Percentiles rank a stretch among this genome's conserved stretches.
phyloP scores from a whole-genome alignment of 208 protist species.

The Trypanosoma lewisi region DNA sequence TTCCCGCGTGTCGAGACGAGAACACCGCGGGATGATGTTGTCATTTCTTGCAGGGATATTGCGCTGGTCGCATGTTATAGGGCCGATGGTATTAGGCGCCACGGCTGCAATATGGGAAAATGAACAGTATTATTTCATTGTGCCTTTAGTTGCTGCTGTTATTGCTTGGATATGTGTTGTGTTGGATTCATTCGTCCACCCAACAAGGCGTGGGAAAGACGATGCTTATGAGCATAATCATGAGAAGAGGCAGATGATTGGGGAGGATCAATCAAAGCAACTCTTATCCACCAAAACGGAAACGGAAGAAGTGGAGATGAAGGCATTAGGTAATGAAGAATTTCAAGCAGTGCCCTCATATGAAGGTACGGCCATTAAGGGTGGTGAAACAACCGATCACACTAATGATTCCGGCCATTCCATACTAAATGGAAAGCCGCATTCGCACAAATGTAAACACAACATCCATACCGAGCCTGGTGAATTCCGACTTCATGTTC shows the following conservation, averaged over 20 bases:
- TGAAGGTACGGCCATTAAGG: background rate
- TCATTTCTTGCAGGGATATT: conserved; percentile 71
- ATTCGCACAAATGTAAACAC: background rate
- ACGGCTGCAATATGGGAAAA: conserved; percentile 43
- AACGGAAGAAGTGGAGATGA: background rate
- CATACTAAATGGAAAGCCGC: background rate
- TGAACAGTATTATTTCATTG: conserved; percentile 50
- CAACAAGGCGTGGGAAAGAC: background rate
- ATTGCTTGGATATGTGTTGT: conserved; percentile 38
- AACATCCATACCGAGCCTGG: background rate
- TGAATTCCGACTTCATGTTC: background rate
- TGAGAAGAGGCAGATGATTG: background rate
- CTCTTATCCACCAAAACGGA: background rate
- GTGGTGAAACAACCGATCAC: background rate
- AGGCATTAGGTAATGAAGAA: background rate
- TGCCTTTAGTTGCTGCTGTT: conserved; percentile 35
- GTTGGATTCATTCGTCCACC: background rate
- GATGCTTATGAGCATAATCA: background rate
- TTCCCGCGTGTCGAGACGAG: conserved; percentile 50
- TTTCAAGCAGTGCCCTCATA: background rate
- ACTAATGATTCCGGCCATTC: background rate
- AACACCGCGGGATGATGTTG: conserved; percentile 78
- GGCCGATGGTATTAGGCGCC: conserved; percentile 48
- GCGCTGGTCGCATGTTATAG: conserved; percentile 74
- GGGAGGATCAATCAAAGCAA: background rate